Evolutionary conservation across 345 rosid species (phyloP).

Genomic region (Arabidopsis arenosa): DNA sequence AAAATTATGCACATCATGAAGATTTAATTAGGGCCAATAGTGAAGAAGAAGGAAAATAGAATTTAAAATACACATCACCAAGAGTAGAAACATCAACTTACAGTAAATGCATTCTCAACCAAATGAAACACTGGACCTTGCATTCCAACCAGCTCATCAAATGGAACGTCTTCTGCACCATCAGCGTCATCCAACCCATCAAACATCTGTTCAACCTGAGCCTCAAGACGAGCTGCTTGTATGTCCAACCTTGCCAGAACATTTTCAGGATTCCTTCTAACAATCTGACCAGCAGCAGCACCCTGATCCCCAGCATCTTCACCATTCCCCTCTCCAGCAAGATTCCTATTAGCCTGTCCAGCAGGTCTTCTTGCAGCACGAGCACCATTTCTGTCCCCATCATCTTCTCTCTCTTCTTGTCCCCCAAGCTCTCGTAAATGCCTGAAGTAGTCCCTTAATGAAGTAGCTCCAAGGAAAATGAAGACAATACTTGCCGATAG

Average conservation of each 20-base stretch:
- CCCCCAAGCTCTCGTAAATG: slow-evolving; percentile 95
- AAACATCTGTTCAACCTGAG: slow-evolving; percentile 99
- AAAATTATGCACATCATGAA: slow-evolving; percentile 33
- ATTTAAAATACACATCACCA: background rate
- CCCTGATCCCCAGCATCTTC: slow-evolving; percentile 88
- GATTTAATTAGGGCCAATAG: background rate
- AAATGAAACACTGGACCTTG: slow-evolving; percentile 99
- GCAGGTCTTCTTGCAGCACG: slow-evolving; percentile 79
- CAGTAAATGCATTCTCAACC: slow-evolving; percentile 99
- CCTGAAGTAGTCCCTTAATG: slow-evolving; percentile 94
- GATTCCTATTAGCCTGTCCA: slow-evolving; percentile 80
- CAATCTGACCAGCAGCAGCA: slow-evolving; percentile 76
- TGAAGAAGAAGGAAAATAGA: slow-evolving; percentile 6
- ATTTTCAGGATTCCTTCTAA: slow-evolving; percentile 92
- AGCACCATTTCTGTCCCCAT: slow-evolving; percentile 89
- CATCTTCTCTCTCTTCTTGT: slow-evolving; percentile 96
- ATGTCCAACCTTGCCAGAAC: slow-evolving; percentile 97
- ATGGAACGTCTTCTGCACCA: slow-evolving; percentile 99
- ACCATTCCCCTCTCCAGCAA: slow-evolving; percentile 75
- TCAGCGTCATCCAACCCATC: slow-evolving; percentile 99
- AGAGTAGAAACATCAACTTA: slow-evolving; percentile 52
- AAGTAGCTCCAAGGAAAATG: slow-evolving; percentile 96
- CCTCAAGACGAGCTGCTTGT: slow-evolving; percentile 99
- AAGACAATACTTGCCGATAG: slow-evolving; percentile 97
- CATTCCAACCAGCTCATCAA: slow-evolving; percentile 99